Base-by-base conservation (phyloP, 345 rosid species). In the Eucalyptus tenuipes region DNA sequence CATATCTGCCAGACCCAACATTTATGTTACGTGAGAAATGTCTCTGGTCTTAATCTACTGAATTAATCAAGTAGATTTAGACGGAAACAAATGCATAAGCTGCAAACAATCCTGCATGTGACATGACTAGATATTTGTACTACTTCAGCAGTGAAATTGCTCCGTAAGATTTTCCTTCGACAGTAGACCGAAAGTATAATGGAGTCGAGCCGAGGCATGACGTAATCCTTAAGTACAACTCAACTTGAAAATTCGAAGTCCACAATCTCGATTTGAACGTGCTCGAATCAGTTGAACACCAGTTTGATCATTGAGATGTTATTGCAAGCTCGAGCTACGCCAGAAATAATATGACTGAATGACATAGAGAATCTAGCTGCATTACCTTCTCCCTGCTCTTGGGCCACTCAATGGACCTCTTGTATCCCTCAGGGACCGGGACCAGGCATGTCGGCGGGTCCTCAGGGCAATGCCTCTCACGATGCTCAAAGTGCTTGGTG, bases 381-480 rank as follows among this genome's bases (percentile, higher is more conserved):
- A 37, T 37, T 91, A 96, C 99, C 97, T 95, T 98, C 24, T 96
- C 98, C 55, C 98, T 93, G 91, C 99, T 98, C 27, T 92, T 88
- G 6, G 99, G 98, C 99, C 99, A 98, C 33, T 88, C 68, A 87
- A 97, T 95, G 37, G 96, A 89, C 71, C 81, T 93, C 87, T 94
- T 95, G 92, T 98, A 98, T 13, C 97, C 97, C 87, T 93, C 89
- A 8, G 99, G 98, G 64, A 90, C 88, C 5, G 94, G 92, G 87
- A 96, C 97, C 40, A 98, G 91, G 89, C 99, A 98, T 37, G 95
- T 93, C 4, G 99, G 99, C 18, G 90, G 93, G 13, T 95, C 95
- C 88, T 94, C 96, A 14, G 99, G 99, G 85, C 99, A 98, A 92
- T 98, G 99, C 88, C 99, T 94, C 91, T 98, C 99, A 49, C 99